These are phyloP conservation scores for Coelastrella sp. DNA, from an alignment of 139 green algal species.

Conservation along the genomic window DNA sequence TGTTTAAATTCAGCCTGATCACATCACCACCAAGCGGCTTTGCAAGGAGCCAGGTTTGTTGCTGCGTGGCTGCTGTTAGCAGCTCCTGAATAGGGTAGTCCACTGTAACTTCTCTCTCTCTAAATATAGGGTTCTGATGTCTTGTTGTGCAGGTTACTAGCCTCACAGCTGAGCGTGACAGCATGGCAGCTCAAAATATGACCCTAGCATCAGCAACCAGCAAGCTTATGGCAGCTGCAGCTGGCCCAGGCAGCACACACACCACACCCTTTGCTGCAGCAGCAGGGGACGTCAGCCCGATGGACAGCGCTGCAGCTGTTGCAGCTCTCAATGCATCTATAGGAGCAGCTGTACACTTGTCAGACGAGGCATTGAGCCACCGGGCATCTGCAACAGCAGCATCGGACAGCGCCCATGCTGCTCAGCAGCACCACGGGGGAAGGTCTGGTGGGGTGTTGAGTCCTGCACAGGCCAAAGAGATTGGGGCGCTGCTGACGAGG, in stretches of 20 bases:
- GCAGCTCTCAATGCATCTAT: not conserved
- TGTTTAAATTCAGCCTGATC: too few species aligned
- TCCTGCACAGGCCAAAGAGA: constrained; percentile 28
- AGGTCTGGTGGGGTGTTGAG: constrained; percentile 16
- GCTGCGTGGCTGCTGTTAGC: too few species aligned
- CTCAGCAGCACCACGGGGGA: not conserved
- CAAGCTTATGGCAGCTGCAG: constrained; percentile 30
- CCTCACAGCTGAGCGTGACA: constrained; percentile 42
- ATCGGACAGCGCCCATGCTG: not conserved
- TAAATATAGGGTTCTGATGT: too few species aligned
- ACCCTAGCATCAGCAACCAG: constrained; percentile 29
- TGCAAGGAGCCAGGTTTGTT: too few species aligned
- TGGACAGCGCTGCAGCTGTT: not conserved
- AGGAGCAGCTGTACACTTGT: not conserved
- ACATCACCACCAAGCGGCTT: too few species aligned
- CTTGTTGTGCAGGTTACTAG: constrained; percentile 6
- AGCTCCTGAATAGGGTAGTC: too few species aligned
- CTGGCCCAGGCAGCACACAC: not conserved
- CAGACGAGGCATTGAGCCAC: too few species aligned
- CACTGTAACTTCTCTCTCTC: too few species aligned
- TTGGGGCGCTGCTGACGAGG: constrained; percentile 35
- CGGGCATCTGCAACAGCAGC: not conserved
- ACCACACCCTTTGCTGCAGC: not conserved
- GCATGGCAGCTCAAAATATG: constrained; percentile 40
- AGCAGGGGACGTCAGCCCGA: not conserved